A percentile compares a stretch with the other conserved stretches of the same genome.
Conservation (phyloP, 805 yeast genomes). For the Suhomyces vadensis region DNA sequence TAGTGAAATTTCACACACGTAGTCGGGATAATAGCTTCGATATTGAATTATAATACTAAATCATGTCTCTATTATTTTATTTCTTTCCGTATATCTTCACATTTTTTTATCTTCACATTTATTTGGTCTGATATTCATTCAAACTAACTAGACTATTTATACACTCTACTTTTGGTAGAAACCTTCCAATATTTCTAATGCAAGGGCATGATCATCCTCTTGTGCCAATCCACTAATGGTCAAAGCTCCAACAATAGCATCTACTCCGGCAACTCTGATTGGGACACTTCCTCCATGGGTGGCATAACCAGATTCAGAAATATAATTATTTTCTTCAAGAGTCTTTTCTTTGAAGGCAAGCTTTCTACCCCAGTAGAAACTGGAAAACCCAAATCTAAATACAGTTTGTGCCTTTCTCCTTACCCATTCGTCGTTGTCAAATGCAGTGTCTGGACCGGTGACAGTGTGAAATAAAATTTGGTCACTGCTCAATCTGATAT, state of each 20-base stretch:
- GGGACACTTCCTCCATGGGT: slow-evolving; percentile 62
- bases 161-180: neutral
- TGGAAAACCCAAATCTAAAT: slow-evolving; percentile 48
- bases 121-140: no score
- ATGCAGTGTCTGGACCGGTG: slow-evolving; percentile 34
- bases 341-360: slow-evolving; percentile 37
- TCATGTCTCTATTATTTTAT: no score
- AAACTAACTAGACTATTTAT: no score
- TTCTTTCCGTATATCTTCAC: no score
- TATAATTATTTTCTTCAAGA: slow-evolving; percentile 37
- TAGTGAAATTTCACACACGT: no score
- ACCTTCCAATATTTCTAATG: slow-evolving; percentile 30
- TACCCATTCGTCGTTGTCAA: slow-evolving; percentile 59
- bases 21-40: no score
- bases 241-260: slow-evolving; percentile 46
- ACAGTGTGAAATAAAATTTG: slow-evolving; percentile 49
- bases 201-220: slow-evolving; percentile 54
- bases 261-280: slow-evolving; percentile 37
- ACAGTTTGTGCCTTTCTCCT: slow-evolving; percentile 50
- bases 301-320: slow-evolving; percentile 47
- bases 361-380: slow-evolving; percentile 49
- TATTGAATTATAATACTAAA: no score
- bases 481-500: slow-evolving; percentile 47
- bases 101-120: no score
- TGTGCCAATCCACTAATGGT: slow-evolving; percentile 60